Evolutionary conservation across 306 rosid genomes (phyloP).

Genomic region (Lathyrus oleraceus): DNA sequence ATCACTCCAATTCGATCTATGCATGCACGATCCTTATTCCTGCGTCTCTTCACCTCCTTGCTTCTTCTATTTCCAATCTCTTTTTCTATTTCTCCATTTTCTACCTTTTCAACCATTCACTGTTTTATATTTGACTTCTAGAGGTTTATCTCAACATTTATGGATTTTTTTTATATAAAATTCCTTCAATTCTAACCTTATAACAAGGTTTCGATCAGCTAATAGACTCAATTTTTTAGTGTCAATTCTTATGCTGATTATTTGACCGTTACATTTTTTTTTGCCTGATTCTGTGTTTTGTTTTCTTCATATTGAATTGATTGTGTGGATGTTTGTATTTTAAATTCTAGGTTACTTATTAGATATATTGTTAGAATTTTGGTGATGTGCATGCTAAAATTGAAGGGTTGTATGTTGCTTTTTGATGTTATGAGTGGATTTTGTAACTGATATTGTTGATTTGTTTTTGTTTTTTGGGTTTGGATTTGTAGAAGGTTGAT

Average conservation of each 20-base stretch:
- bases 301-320: constrained; percentile 8
- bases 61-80: too few relatives aligned
- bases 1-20: constrained; percentile 18
- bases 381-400: too few relatives aligned
- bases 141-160: too few relatives aligned
- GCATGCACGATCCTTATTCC: background rate
- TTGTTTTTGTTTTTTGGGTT: background rate
- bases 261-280: background rate
- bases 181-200: too few relatives aligned
- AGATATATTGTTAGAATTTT: background rate
- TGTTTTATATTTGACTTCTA: too few relatives aligned
- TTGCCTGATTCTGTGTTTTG: too few relatives aligned
- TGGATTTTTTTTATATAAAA: too few relatives aligned
- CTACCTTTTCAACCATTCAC: too few relatives aligned
- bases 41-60: background rate
- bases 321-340: background rate
- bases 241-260: background rate
- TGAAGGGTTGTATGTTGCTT: background rate
- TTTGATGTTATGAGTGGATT: constrained; percentile 10
- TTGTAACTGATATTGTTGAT: constrained; percentile 15
- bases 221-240: background rate
- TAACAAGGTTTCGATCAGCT: too few relatives aligned
- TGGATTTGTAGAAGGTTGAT: constrained; percentile 34
- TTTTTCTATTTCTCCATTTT: background rate
- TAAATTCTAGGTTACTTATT: background rate